Percentiles rank a stretch among this genome's conserved stretches.
These are phyloP conservation scores for Ustilago xerochloae DNA, from an alignment of 1,284 basidiomycete genomes.

Conservation along the genomic window DNA sequence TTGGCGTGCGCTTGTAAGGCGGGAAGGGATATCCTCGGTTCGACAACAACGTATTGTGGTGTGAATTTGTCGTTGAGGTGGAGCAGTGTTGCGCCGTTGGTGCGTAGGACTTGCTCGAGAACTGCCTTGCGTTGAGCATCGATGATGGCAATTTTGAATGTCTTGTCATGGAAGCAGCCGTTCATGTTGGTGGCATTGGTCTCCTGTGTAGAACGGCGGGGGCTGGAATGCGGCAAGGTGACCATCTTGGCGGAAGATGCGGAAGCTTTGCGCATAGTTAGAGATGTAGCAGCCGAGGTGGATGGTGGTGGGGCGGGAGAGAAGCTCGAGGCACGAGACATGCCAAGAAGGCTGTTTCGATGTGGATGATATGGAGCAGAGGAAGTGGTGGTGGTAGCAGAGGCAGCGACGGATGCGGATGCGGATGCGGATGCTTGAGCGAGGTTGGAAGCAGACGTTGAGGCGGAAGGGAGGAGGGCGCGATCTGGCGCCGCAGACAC, in stretches of 20 bases:
- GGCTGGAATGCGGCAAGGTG: conserved; percentile 24
- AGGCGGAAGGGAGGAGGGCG: not conserved
- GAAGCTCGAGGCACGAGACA: conserved; percentile 51
- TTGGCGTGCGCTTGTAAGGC: conserved; percentile 6
- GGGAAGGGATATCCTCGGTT: conserved; percentile 15
- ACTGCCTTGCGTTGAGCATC: conserved; percentile 26
- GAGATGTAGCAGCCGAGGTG: not conserved
- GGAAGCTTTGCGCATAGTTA: conserved; percentile 22
- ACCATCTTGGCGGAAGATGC: not conserved
- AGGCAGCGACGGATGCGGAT: conserved; percentile 4
- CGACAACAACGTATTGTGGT: conserved; percentile 35
- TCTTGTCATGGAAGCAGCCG: conserved; percentile 17
- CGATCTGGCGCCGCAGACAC: no score
- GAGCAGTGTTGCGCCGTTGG: conserved; percentile 32
- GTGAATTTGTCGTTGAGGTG: not conserved
- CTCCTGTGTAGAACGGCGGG: not conserved
- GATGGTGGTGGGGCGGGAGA: conserved; percentile 25
- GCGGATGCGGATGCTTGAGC: not conserved
- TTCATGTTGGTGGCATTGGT: not conserved
- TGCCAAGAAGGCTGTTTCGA: conserved; percentile 33
- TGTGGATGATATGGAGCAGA: conserved; percentile 12
- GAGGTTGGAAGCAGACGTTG: not conserved
- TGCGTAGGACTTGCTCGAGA: conserved; percentile 30
- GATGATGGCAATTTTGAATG: conserved; percentile 32
- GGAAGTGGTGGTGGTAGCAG: not conserved